These are phyloP conservation scores for Martensiomyces pterosporus DNA, from an alignment of 192 early-diverging fungal genomes.

Conservation along the genomic window DNA sequence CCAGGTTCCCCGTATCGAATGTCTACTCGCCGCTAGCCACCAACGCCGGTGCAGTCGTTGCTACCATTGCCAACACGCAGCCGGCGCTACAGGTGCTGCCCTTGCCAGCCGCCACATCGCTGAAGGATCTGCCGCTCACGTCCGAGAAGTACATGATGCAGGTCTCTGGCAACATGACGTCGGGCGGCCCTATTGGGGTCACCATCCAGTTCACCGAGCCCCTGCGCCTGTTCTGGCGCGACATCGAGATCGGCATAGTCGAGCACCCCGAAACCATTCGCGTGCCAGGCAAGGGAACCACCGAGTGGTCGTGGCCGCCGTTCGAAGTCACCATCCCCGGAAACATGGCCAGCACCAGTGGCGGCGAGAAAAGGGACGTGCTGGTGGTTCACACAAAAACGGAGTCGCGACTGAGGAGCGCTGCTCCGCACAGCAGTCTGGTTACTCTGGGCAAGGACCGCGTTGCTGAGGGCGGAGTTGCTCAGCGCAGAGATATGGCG, in stretches of 20 bases:
- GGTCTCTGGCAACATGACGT: slow-evolving; percentile 30
- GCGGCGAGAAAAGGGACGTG: too few relatives aligned
- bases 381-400: too few relatives aligned
- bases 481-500: slow-evolving; percentile 12
- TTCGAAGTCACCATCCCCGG: slow-evolving; percentile 25
- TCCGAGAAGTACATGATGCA: slow-evolving; percentile 25
- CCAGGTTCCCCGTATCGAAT: too few relatives aligned
- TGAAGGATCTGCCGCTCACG: background rate
- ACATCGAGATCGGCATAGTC: slow-evolving; percentile 25
- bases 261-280: slow-evolving; percentile 15
- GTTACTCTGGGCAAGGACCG: slow-evolving; percentile 6
- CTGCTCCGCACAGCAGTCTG: background rate
- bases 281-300: slow-evolving; percentile 25
- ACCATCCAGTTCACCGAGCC: slow-evolving; percentile 44
- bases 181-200: slow-evolving; percentile 38
- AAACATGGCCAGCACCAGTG: too few relatives aligned
- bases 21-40: background rate
- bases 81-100: too few relatives aligned
- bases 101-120: too few relatives aligned
- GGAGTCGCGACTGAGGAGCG: too few relatives aligned
- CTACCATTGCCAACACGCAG: too few relatives aligned
- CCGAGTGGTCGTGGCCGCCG: slow-evolving; percentile 34
- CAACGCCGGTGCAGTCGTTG: background rate
- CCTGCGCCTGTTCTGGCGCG: slow-evolving; percentile 34
- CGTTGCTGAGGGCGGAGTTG: slow-evolving; percentile 7